These are phyloP conservation scores for Diaporthe sp. DNA, from an alignment of 2,329 filamentous ascomycete species.

Conservation along the genomic window DNA sequence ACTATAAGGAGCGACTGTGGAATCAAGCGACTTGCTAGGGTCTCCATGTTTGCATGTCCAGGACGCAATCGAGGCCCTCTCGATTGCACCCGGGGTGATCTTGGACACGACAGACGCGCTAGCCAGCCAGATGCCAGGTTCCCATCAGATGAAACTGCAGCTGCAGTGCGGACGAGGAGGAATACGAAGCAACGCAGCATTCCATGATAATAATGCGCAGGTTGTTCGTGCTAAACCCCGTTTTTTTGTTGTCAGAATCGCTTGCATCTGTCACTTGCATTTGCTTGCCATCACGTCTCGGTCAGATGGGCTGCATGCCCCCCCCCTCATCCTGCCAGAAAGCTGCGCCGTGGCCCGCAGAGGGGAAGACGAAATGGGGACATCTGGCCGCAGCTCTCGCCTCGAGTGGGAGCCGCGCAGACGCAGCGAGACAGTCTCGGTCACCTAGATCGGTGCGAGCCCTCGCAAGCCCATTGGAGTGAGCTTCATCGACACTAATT, in stretches of 20 bases:
- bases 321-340: constrained; percentile 14
- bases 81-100: constrained; percentile 20
- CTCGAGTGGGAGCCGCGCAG: background rate
- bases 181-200: constrained; percentile 23
- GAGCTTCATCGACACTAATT: constrained; percentile 28
- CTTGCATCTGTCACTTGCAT: constrained; percentile 33
- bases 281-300: constrained; percentile 17
- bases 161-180: constrained; percentile 24
- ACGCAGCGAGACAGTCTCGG: background rate
- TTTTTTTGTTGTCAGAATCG: constrained; percentile 1
- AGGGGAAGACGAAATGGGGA: background rate
- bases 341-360: background rate
- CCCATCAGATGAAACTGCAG: constrained; percentile 29
- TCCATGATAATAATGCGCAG: background rate
- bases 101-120: constrained; percentile 32
- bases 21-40: background rate
- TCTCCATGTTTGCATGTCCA: constrained; percentile 17
- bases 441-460: too few species aligned
- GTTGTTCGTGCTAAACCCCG: background rate
- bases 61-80: constrained; percentile 1
- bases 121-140: constrained; percentile 27
- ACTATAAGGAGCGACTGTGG: constrained; percentile 4
- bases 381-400: background rate
- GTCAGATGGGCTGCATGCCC: constrained; percentile 17
- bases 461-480: constrained; percentile 6